Evolutionary conservation across 1,139 yeast species (phyloP).

Genomic region (Hemisphaericaspora xylofermentans): DNA sequence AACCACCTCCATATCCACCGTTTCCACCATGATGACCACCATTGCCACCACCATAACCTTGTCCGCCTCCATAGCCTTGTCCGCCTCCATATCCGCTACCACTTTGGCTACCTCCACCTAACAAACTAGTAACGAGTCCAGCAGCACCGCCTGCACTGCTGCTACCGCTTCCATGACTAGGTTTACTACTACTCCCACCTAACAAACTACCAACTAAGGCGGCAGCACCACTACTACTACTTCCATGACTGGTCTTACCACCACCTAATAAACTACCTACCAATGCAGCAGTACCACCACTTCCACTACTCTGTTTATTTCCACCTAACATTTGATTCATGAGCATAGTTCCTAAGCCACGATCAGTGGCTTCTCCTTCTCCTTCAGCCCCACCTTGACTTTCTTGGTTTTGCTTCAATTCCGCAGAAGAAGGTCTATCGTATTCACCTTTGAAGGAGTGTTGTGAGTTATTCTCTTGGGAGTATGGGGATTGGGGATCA

Average conservation of each 20-base stretch:
- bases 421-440: constrained; percentile 4
- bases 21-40: constrained; percentile 4
- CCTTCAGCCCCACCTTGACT: neutral
- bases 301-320: constrained; percentile 3
- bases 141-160: constrained; percentile 3
- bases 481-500: constrained; percentile 10
- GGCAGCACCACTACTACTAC: constrained; percentile 6
- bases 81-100: constrained; percentile 5
- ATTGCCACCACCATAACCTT: constrained; percentile 4
- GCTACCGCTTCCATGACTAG: constrained; percentile 1
- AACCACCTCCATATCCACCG: constrained; percentile 3
- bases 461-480: constrained; percentile 3
- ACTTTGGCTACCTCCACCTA: constrained; percentile 2
- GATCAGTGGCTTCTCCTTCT: constrained; percentile 10
- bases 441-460: constrained; percentile 4
- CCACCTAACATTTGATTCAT: constrained; percentile 15
- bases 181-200: constrained; percentile 1
- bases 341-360: constrained; percentile 15
- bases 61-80: constrained; percentile 7
- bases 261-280: constrained; percentile 12
- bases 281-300: constrained; percentile 12
- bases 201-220: constrained; percentile 9
- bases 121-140: neutral
- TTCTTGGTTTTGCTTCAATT: constrained; percentile 1
- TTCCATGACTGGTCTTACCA: constrained; percentile 4